Conservation (phyloP, 2,329 filamentous ascomycete genomes). For the Colletotrichum zoysiae region DNA sequence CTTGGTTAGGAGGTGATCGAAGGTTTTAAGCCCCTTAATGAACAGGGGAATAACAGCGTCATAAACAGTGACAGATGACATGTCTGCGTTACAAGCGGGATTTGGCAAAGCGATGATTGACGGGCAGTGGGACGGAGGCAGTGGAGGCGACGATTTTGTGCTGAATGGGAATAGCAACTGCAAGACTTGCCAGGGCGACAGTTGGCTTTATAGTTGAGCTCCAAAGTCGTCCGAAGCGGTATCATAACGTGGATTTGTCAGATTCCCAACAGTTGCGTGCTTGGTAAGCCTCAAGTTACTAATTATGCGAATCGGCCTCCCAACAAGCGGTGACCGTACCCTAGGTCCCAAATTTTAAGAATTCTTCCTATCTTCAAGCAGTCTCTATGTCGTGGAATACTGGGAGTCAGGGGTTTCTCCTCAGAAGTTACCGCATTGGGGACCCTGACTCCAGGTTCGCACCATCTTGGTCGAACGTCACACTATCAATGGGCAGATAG, state of each 20-base stretch:
- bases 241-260: conserved; percentile 20
- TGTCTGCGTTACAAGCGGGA: conserved; percentile 35
- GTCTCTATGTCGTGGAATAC: conserved; percentile 5
- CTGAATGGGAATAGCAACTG: not conserved
- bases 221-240: not conserved
- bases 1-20: conserved; percentile 49
- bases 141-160: conserved; percentile 8
- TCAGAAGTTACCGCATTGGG: not conserved
- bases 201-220: conserved; percentile 12
- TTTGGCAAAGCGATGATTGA: too few species aligned
- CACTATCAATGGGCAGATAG: conserved; percentile 30
- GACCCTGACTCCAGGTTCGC: not conserved
- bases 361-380: not conserved
- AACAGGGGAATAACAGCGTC: conserved; percentile 47
- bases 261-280: conserved; percentile 23
- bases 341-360: conserved; percentile 9
- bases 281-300: conserved; percentile 20
- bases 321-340: conserved; percentile 27
- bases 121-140: too few species aligned
- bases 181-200: not conserved
- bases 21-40: conserved; percentile 44
- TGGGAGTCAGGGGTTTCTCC: conserved; percentile 11
- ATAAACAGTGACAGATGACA: conserved; percentile 49
- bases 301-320: conserved; percentile 13
- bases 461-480: conserved; percentile 31